A percentile compares a stretch with the other conserved stretches of the same genome.
phyloP scores from a whole-genome alignment of 805 yeast species.

The Clavispora vitiphila region DNA sequence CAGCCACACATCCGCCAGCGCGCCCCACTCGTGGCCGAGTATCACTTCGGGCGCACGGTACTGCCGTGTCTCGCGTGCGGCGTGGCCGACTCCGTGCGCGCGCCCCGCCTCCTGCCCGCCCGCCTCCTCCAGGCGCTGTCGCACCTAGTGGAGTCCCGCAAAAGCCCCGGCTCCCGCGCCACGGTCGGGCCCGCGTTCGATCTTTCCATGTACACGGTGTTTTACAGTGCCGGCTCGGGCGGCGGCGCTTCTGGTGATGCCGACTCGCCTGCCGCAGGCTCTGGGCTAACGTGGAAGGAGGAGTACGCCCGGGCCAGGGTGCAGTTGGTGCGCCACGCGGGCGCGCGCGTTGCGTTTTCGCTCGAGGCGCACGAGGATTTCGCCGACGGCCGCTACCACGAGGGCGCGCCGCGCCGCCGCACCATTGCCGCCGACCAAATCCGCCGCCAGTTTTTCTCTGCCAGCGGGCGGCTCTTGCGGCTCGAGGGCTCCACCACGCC shows the following conservation, averaged over 20 bases:
- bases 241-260: conserved; percentile 15
- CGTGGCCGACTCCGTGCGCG: not conserved
- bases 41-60: no score
- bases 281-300: conserved; percentile 65
- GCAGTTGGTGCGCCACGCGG: conserved; percentile 22
- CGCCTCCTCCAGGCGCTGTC: conserved; percentile 1
- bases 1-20: no score
- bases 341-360: conserved; percentile 34
- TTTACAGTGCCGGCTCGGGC: conserved; percentile 45
- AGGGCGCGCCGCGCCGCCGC: conserved; percentile 39
- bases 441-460: conserved; percentile 57
- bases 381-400: conserved; percentile 71
- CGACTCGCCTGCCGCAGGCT: not conserved
- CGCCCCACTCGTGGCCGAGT: no score
- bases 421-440: conserved; percentile 37
- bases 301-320: conserved; percentile 55
- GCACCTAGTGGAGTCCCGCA: conserved; percentile 1
- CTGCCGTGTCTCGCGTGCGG: no score
- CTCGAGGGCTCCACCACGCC: conserved; percentile 61
- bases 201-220: conserved; percentile 56
- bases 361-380: conserved; percentile 52
- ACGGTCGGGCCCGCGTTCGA: conserved; percentile 61
- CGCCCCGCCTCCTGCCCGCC: conserved; percentile 1
- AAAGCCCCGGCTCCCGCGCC: no score
- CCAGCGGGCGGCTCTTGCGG: conserved; percentile 60